phyloP scores from a whole-genome alignment of 768 basidiomycete genomes.

The Leccinum uliginosum region DNA sequence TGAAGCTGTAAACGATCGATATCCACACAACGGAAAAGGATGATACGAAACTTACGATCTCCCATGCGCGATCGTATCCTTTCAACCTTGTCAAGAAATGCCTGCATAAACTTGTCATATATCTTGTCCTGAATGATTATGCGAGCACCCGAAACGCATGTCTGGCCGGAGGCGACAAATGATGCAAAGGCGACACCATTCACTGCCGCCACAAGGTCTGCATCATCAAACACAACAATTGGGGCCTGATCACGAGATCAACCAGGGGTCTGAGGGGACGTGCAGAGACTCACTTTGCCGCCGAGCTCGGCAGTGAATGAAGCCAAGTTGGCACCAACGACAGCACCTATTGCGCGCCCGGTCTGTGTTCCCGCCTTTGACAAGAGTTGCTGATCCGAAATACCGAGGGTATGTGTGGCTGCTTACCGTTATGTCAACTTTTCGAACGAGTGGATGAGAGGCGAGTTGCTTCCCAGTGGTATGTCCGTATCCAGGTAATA shows the following conservation, averaged over 20 bases:
- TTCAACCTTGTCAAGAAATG: constrained; percentile 58
- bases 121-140: constrained; percentile 67
- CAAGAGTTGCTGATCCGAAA: not conserved
- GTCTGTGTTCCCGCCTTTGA: constrained; percentile 71
- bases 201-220: constrained; percentile 67
- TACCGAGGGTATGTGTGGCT: not conserved
- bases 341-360: constrained; percentile 67
- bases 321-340: constrained; percentile 71
- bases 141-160: constrained; percentile 89
- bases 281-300: constrained; percentile 55
- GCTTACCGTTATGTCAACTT: constrained; percentile 80
- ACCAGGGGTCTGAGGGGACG: not conserved
- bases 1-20: constrained; percentile 41
- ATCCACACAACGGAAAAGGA: not conserved
- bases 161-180: constrained; percentile 86
- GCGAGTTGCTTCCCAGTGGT: constrained; percentile 63
- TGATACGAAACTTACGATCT: constrained; percentile 50
- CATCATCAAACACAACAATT: constrained; percentile 74
- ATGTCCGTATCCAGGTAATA: constrained; percentile 69
- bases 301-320: constrained; percentile 81
- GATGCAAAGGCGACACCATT: constrained; percentile 82
- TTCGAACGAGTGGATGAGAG: constrained; percentile 61
- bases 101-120: constrained; percentile 62
- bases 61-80: constrained; percentile 71
- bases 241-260: constrained; percentile 52